Base-by-base conservation (phyloP, 495 filamentous ascomycete species). In the Penicillium canariense region DNA sequence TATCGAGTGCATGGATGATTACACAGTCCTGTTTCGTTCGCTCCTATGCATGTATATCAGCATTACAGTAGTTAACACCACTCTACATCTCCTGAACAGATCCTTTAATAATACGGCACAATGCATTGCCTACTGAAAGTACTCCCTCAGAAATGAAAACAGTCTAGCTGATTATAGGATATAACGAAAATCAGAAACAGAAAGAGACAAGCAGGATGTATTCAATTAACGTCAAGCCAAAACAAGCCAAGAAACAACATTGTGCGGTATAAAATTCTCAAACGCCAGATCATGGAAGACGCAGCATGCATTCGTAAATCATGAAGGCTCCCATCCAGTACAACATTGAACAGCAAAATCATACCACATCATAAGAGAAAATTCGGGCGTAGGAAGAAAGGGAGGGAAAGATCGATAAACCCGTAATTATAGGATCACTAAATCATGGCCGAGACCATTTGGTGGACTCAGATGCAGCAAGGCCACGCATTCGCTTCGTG, bases 401-500 rank as follows among this genome's bases (percentile, higher is more conserved):
- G 27, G 3, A 30, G n/a, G 23, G 32, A 53, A 36, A 30, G 15
- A 55, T 25, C 36, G 39, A 30, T 22, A 12, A 46, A n/a, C n/a
- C n/a, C n/a, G n/a, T n/a, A n/a, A n/a, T n/a, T n/a, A n/a, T n/a
- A n/a, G n/a, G n/a, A n/a, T 58, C 28, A 54, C 42, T 57, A 17
- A 5, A 58, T 48, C 39, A 59, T 57, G 53, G 42, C 38, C 4
- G 62, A 47, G 12, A 50, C 48, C 25, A 64, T 43, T 52, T 51
- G 31, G 67, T 58, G 6, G 55, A 59, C 50, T 69, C 63, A 9
- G 66, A 70, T 23, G 65, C 56, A 31, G 63, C 58, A 55, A 71
- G 62, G 14, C 68, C 65, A 44, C 67, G 72, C 55, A 70, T 52
- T 32, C 77, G 68, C 55, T 71, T 74, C 18, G 68, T 60, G n/a